Percentiles rank a stretch among this genome's conserved stretches.
Conservation (phyloP, 257 asterid genomes). For the Nicotiana benthamiana region DNA sequence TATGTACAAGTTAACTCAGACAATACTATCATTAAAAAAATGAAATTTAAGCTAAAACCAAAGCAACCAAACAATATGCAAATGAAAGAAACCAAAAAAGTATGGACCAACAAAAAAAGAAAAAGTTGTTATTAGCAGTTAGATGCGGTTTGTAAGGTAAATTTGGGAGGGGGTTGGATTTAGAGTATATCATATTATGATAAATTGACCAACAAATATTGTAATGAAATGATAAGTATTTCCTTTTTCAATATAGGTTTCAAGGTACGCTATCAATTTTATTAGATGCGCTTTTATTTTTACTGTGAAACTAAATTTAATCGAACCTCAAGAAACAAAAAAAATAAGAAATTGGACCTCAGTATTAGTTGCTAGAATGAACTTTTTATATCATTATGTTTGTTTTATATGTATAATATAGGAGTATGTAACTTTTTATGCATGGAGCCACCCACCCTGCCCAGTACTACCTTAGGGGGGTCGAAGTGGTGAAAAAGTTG, state of each 20-base stretch:
- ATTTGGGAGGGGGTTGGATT: not conserved
- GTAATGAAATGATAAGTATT: too few species aligned
- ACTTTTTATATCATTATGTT: constrained; percentile 16
- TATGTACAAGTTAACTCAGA: too few species aligned
- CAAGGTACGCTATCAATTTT: fast-evolving
- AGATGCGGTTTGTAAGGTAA: not conserved
- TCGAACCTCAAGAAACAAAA: too few species aligned
- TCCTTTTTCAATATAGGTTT: too few species aligned
- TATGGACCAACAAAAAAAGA: not conserved
- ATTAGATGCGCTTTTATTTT: too few species aligned
- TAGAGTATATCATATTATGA: not conserved
- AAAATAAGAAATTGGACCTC: constrained; percentile 17
- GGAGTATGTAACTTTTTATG: constrained; percentile 16
- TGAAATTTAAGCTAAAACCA: too few species aligned
- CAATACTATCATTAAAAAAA: too few species aligned
- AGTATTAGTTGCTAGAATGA: constrained; percentile 4
- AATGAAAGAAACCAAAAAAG: too few species aligned
- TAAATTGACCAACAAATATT: not conserved
- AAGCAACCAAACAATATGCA: too few species aligned
- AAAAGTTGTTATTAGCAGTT: not conserved
- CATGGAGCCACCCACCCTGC: constrained; percentile 13
- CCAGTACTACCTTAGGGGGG: not conserved
- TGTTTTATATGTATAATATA: not conserved
- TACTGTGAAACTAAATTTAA: too few species aligned
- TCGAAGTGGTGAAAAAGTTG: constrained; percentile 5